A percentile compares a stretch with the other conserved stretches of the same genome.
These are phyloP conservation scores for Diaporthe citri DNA, from an alignment of 2,329 filamentous ascomycete species.

Conservation along the genomic window DNA sequence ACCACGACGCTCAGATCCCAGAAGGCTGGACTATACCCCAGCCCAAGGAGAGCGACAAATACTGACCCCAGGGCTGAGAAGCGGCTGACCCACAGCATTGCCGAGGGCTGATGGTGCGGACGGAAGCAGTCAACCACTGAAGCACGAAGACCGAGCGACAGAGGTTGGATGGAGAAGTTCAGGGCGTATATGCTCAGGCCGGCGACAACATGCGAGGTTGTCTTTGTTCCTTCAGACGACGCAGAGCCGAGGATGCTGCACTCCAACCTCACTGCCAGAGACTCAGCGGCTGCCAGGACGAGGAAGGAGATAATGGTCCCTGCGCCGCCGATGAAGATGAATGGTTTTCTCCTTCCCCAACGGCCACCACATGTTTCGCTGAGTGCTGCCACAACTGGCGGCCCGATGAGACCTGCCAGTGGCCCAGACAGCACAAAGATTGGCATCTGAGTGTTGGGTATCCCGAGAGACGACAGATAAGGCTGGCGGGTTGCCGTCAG, in stretches of 20 bases:
- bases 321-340: background rate
- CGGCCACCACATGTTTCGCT: background rate
- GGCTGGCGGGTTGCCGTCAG: background rate
- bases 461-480: constrained; percentile 13
- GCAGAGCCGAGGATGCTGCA: background rate
- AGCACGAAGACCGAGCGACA: constrained; percentile 4
- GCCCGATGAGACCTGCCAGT: constrained; percentile 14
- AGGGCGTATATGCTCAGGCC: constrained; percentile 15
- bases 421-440: constrained; percentile 12
- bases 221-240: background rate
- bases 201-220: background rate
- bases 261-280: background rate
- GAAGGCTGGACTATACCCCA: constrained; percentile 12
- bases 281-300: background rate
- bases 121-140: constrained; percentile 19
- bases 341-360: constrained; percentile 14
- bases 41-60: constrained; percentile 5
- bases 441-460: constrained; percentile 22
- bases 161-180: constrained; percentile 21
- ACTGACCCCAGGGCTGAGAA: constrained; percentile 18
- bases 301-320: constrained; percentile 21
- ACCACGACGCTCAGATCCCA: constrained; percentile 15
- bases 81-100: constrained; percentile 20
- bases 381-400: constrained; percentile 13
- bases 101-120: constrained; percentile 7